A percentile compares a stretch with the other conserved stretches of the same genome.
Evolutionary conservation across 352 stramenopile species (phyloP).

Genomic region (Phytophthora pinifolia): DNA sequence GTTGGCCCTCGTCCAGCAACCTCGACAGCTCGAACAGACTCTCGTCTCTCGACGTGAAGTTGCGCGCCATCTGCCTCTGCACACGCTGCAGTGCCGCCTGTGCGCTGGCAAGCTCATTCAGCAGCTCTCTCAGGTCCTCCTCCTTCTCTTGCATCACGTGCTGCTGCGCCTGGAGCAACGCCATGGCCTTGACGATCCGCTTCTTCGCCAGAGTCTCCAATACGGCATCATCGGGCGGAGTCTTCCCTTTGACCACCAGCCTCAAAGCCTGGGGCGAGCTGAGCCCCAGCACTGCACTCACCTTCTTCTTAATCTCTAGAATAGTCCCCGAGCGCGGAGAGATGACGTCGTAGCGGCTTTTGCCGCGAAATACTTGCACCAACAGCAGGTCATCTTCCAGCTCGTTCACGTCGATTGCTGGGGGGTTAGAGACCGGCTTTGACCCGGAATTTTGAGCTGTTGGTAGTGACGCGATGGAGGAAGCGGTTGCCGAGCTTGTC

Average conservation of each 20-base stretch:
- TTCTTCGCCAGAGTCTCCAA: conserved; percentile 32
- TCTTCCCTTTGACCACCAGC: conserved; percentile 69
- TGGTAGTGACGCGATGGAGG: background rate
- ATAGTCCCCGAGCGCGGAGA: conserved; percentile 32
- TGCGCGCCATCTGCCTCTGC: conserved; percentile 51
- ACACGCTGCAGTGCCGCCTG: conserved; percentile 33
- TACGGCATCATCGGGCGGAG: conserved; percentile 35
- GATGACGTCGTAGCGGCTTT: conserved; percentile 59
- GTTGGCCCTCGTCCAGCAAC: conserved; percentile 39
- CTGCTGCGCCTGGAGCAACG: conserved; percentile 58
- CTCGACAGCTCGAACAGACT: conserved; percentile 43
- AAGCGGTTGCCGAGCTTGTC: background rate
- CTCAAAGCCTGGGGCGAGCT: conserved; percentile 38
- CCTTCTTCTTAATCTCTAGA: conserved; percentile 46
- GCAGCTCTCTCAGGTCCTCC: conserved; percentile 56
- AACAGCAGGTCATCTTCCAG: conserved; percentile 48
- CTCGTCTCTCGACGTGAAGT: conserved; percentile 55
- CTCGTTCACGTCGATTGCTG: conserved; percentile 37
- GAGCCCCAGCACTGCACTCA: conserved; percentile 51
- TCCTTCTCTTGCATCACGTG: conserved; percentile 65
- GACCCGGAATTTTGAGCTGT: background rate
- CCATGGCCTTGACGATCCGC: conserved; percentile 63
- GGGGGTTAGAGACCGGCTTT: conserved; percentile 5
- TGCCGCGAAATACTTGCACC: conserved; percentile 55
- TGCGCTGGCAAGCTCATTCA: conserved; percentile 59